Percentiles rank a stretch among this genome's conserved stretches.
phyloP scores from a whole-genome alignment of 371 early-diverging fungal species.

The Syncephalis fuscata region DNA sequence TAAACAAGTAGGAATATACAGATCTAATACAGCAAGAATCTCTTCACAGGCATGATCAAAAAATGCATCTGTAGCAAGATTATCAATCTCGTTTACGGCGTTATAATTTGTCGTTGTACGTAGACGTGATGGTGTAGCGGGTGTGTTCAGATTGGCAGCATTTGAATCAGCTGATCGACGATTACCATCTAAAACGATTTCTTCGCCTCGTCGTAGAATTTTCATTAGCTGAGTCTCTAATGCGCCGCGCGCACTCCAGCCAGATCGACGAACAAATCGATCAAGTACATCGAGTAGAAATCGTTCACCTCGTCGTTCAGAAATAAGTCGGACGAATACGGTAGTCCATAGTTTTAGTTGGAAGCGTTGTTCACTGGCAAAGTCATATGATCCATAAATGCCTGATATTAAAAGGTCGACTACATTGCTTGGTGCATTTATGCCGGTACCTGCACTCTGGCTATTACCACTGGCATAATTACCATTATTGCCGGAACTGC shows the following conservation, averaged over 20 bases:
- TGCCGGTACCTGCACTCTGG: too few relatives aligned
- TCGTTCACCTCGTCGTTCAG: constrained; percentile 17
- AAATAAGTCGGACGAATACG: constrained; percentile 13
- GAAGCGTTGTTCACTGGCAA: constrained; percentile 1
- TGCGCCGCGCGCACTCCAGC: constrained; percentile 14
- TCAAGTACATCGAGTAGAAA: constrained; percentile 18
- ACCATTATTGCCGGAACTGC: too few relatives aligned
- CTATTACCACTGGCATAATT: too few relatives aligned
- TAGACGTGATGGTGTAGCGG: neutral
- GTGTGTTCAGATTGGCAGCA: neutral
- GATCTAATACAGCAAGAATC: constrained; percentile 12
- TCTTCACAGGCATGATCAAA: constrained; percentile 17
- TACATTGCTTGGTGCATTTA: neutral
- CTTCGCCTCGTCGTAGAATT: constrained; percentile 13
- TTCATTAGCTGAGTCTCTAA: constrained; percentile 14
- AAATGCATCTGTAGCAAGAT: constrained; percentile 13
- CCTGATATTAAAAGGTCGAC: constrained; percentile 3
- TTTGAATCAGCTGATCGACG: neutral
- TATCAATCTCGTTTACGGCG: neutral
- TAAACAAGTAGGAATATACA: constrained; percentile 16
- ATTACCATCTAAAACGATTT: constrained; percentile 1
- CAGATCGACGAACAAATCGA: constrained; percentile 14
- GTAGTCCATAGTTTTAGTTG: constrained; percentile 4
- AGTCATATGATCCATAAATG: constrained; percentile 2
- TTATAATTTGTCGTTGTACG: neutral